Conservation (phyloP, 1,139 yeast species). For the Pneumocystis oryctolagi region DNA sequence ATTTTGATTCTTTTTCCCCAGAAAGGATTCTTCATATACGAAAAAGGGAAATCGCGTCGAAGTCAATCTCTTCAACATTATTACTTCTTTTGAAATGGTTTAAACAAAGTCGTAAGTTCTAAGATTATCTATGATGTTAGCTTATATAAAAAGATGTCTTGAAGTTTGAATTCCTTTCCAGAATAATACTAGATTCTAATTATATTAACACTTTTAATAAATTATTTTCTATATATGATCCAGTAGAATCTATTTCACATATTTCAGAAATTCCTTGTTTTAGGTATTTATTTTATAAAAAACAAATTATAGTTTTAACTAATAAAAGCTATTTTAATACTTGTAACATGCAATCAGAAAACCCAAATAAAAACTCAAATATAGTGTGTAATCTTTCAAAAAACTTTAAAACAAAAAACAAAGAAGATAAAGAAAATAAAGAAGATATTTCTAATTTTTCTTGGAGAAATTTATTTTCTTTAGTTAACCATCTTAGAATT, state of each 20-base stretch:
- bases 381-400: background rate
- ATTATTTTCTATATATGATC: constrained; percentile 26
- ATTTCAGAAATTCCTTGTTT: constrained; percentile 28
- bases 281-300: constrained; percentile 16
- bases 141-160: constrained; percentile 31
- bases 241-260: constrained; percentile 22
- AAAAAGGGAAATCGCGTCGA: constrained; percentile 50
- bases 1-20: constrained; percentile 8
- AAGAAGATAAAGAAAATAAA: background rate
- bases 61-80: constrained; percentile 45
- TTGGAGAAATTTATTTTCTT: constrained; percentile 22
- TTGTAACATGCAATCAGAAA: background rate
- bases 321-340: background rate
- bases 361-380: background rate
- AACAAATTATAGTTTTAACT: background rate
- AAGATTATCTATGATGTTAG: background rate
- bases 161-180: constrained; percentile 60
- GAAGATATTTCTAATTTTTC: constrained; percentile 17
- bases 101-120: constrained; percentile 38
- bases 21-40: constrained; percentile 24
- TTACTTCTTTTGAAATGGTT: constrained; percentile 56
- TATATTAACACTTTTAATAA: constrained; percentile 35
- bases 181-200: constrained; percentile 61
- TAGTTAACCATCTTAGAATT: constrained; percentile 24
- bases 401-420: background rate